phyloP scores from a whole-genome alignment of 1,139 yeast species.

The Diutina ranongensis region DNA sequence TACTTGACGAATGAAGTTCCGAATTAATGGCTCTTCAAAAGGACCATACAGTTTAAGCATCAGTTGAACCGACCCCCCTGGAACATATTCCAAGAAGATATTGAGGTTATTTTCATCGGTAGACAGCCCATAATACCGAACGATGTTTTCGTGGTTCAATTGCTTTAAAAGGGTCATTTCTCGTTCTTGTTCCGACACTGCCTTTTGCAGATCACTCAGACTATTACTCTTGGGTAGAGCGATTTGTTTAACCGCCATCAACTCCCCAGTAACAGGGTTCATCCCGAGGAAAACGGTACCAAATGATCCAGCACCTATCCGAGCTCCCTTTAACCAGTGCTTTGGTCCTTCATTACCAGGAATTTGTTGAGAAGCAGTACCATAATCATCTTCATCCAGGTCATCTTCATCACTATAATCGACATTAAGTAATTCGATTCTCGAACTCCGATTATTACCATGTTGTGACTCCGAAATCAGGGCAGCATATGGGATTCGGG shows the following conservation, averaged over 20 bases:
- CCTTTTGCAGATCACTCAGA: constrained; percentile 34
- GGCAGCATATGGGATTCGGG: constrained; percentile 17
- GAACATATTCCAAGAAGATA: constrained; percentile 87
- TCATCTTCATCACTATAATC: constrained; percentile 28
- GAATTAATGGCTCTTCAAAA: constrained; percentile 78
- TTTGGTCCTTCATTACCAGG: constrained; percentile 22
- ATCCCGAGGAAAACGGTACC: constrained; percentile 90
- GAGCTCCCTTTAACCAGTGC: constrained; percentile 87
- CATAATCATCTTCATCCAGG: constrained; percentile 25
- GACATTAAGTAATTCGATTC: constrained; percentile 37
- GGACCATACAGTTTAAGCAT: constrained; percentile 83
- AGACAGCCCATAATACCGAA: constrained; percentile 78
- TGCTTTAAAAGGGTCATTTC: constrained; percentile 75
- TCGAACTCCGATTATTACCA: constrained; percentile 27
- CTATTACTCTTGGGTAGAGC: constrained; percentile 36
- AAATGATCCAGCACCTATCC: constrained; percentile 91
- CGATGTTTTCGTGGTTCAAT: constrained; percentile 84
- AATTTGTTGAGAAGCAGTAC: constrained; percentile 12
- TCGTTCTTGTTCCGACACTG: constrained; percentile 76
- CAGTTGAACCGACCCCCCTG: constrained; percentile 91
- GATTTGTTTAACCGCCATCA: constrained; percentile 96
- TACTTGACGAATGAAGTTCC: constrained; percentile 77
- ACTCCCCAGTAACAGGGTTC: constrained; percentile 85
- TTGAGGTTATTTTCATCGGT: constrained; percentile 61
- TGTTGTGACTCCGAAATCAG: constrained; percentile 11